A percentile compares a stretch with the other conserved stretches of the same genome.
Conservation (phyloP, 352 stramenopile species). For the Blastocystis hominis region DNA sequence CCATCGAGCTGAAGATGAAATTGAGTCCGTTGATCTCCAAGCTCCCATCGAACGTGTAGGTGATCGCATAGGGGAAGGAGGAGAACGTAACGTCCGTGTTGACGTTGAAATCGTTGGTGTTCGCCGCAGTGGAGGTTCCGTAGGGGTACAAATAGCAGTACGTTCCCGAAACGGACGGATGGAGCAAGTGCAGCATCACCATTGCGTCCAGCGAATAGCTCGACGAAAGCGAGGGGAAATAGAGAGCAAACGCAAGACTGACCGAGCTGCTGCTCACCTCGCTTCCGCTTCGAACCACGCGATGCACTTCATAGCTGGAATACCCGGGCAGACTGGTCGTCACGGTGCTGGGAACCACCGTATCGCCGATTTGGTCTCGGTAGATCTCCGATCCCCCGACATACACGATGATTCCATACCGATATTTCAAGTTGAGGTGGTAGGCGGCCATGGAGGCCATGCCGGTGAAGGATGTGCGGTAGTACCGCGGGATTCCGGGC, state of each 20-base stretch:
- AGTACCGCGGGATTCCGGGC: background rate
- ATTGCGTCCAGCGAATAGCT: background rate
- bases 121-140: background rate
- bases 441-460: background rate
- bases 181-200: background rate
- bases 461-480: background rate
- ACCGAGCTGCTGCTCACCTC: background rate
- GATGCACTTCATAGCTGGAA: background rate
- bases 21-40: background rate
- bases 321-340: background rate
- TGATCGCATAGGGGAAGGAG: background rate
- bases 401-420: constrained; percentile 15
- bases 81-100: background rate
- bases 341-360: background rate
- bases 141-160: background rate
- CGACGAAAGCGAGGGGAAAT: background rate
- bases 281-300: background rate
- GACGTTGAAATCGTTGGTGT: background rate
- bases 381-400: background rate
- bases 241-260: background rate
- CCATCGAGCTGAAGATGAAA: background rate
- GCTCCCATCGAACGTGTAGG: background rate
- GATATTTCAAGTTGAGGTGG: background rate
- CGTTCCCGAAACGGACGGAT: background rate
- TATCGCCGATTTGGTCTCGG: background rate